Base-by-base conservation (phyloP, 345 rosid species). In the Lepidium didymum region DNA sequence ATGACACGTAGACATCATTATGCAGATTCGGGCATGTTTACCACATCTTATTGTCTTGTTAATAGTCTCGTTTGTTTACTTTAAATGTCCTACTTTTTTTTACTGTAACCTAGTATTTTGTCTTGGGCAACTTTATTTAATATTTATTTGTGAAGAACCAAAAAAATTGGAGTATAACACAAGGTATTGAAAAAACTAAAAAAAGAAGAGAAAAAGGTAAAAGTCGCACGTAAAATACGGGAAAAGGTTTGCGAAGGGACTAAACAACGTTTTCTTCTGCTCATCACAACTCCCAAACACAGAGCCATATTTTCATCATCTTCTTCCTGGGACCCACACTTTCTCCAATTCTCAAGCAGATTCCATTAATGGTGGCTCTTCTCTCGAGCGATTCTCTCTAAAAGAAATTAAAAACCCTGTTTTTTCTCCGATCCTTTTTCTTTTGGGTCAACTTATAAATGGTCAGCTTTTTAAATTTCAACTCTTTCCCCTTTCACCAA, bases 261-360 rank as follows among this genome's bases (percentile, higher is more conserved):
- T 1, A 14, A 10, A 42, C 60, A 68, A 8, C 1, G 42, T 19
- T 37, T 49, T 56, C 78, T 49, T 56, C 78, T 43, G 80, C 51
- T 59, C 40, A 69, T 70, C 80, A 56, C 84, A 70, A 78, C 80
- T 82, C 67, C 79, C 51, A 84, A 84, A 79, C 84, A 84, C 70
- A 72, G 81, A 38, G 42, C 53, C 33, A 47, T 47, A 8, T 18
- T 8, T 19, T 18, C 27, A 21, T 10, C 31, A 21, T 43, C 55
- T n/a, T 43, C 62, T 13, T 29, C 8, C 1, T 47, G 31, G 53
- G 53, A 19, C 53, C 52, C 52, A 46, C 8, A 43, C 50, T 14
- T 29, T 37, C 10, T 41, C 38, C 29, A 66, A 12, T 9, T 46
- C 73, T 57, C 31, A 56, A 21, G 33, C 67, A 51, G 54, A 56